Conservation (phyloP, 768 basidiomycete species). For the Amanita pallidorosea region DNA sequence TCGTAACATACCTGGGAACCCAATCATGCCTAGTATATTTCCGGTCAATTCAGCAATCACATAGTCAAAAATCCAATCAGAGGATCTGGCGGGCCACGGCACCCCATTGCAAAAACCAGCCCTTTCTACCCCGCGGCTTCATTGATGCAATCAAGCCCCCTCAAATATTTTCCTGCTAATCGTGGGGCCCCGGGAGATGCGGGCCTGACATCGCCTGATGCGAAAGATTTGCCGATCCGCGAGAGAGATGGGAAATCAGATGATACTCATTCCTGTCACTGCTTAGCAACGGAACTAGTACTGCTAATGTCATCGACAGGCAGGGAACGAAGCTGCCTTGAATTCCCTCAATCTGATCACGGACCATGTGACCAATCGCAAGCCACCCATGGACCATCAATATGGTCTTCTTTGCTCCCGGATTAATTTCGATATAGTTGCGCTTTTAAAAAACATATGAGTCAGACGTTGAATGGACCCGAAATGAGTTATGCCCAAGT, state of each 20-base stretch:
- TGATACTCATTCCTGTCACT: constrained; percentile 46
- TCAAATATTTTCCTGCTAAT: constrained; percentile 53
- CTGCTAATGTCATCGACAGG: neutral
- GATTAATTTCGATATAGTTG: constrained; percentile 58
- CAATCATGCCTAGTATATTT: constrained; percentile 59
- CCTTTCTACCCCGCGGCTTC: constrained; percentile 30
- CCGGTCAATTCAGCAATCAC: neutral
- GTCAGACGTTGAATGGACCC: too few relatives aligned
- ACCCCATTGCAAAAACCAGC: constrained; percentile 65
- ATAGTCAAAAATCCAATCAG: neutral
- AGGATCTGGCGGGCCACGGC: constrained; percentile 8
- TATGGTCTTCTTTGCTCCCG: constrained; percentile 36
- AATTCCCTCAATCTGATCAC: constrained; percentile 60
- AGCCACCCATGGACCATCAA: constrained; percentile 78
- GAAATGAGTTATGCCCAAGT: too few relatives aligned
- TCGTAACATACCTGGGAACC: constrained; percentile 60
- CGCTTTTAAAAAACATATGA: neutral
- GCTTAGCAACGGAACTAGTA: neutral
- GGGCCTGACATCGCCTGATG: constrained; percentile 51
- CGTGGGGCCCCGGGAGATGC: constrained; percentile 47
- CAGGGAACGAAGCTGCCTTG: constrained; percentile 23
- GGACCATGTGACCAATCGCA: constrained; percentile 75
- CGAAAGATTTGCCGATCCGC: constrained; percentile 58
- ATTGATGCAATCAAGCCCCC: constrained; percentile 58
- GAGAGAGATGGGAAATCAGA: constrained; percentile 50